Base-by-base conservation (phyloP, 225 moss, liverwort and hornwort species). In the Marchantia paleacea region DNA sequence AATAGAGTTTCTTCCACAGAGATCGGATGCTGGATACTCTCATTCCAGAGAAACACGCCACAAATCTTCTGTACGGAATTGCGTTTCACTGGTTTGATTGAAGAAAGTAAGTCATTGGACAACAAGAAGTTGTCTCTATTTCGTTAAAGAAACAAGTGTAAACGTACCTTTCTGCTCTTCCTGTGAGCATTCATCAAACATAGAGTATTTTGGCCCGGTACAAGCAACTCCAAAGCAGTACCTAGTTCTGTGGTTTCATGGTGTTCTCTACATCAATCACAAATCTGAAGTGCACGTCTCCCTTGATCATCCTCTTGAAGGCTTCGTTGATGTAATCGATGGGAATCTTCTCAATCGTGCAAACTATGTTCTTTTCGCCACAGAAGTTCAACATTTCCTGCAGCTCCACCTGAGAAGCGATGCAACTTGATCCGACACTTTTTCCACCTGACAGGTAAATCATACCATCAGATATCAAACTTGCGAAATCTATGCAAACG, bases 371-470 rank as follows among this genome's bases (percentile, higher is more conserved):
- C n/a, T 76, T 76, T 9, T 67, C 76, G 12, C 76, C 82, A 12
- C 76, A 75, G 55, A 47, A 82, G 28, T 82, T 75, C 47, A 82
- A 30, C 82, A 82, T 77, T 48, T 82, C 82, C 76, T 82, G 82
- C 10, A 68, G 68, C 75, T 82, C 82, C 26, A 19, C 57, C 5
- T n/a, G 61, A 14, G 77, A 63, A 8, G 62, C 64, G 14, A 77
- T 77, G 49, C 29, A 31, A 50, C 62, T 48, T 10, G 62, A 47
- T 7, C 77, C 77, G 20, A 77, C 0, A 25, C 22, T 77, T 50
- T 77, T 77, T 5, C 48, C 77, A 12, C 77, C 77, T 77, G 61
- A 20, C 52, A 24, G 7, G 18, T 51, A 50, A 63, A 12, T 31
- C 19, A 50, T 7, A 68, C 18, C 39, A 12, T 19, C 48, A 18